phyloP scores from a whole-genome alignment of 495 filamentous ascomycete species.

The Extremus antarcticus region DNA sequence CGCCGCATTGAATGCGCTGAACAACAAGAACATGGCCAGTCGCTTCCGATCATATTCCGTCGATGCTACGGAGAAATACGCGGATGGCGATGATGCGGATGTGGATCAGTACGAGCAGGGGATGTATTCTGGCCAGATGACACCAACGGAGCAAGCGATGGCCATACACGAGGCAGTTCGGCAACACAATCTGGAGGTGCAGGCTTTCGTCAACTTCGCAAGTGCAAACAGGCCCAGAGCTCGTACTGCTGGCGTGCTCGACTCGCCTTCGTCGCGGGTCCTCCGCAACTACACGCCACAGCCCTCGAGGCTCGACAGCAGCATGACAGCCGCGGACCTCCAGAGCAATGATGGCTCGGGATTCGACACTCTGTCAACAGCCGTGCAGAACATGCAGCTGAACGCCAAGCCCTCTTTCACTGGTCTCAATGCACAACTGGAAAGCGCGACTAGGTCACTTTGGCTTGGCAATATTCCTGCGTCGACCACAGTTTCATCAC shows the following conservation, averaged over 20 bases:
- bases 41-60: conserved; percentile 95
- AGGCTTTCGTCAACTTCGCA: conserved; percentile 77
- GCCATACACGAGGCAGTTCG: conserved; percentile 85
- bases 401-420: conserved; percentile 37
- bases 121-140: conserved; percentile 56
- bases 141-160: conserved; percentile 59
- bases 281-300: conserved; percentile 67
- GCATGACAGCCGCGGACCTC: conserved; percentile 71
- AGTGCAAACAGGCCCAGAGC: conserved; percentile 75
- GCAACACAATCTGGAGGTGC: conserved; percentile 86
- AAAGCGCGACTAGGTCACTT: conserved; percentile 81
- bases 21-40: conserved; percentile 67
- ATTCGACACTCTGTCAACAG: conserved; percentile 59
- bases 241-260: conserved; percentile 79
- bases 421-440: conserved; percentile 64
- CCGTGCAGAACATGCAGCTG: conserved; percentile 69
- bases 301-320: conserved; percentile 75
- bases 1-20: conserved; percentile 43
- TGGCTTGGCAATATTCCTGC: conserved; percentile 98
- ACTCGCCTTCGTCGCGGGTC: conserved; percentile 64
- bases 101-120: conserved; percentile 28
- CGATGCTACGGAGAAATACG: conserved; percentile 97
- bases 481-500: conserved; percentile 85
- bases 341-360: conserved; percentile 60
- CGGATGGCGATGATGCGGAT: conserved; percentile 72